Conservation (phyloP, 345 rosid genomes). For the Iberis pinnata region DNA sequence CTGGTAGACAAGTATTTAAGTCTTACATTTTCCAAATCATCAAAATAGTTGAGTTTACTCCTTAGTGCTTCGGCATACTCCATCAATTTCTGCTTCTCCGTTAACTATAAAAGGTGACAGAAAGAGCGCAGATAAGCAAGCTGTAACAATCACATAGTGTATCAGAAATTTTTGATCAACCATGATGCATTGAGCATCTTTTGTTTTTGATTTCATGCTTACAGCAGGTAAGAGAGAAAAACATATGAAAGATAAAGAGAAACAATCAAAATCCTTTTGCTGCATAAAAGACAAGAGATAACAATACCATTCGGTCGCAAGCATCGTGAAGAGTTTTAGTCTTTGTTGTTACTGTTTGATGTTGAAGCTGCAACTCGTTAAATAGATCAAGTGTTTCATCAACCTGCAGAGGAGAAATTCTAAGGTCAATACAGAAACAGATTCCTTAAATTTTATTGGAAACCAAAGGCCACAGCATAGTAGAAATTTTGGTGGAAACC, state of each 20-base stretch:
- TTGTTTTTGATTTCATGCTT: neutral
- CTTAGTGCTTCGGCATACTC: constrained; percentile 93
- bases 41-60: constrained; percentile 90
- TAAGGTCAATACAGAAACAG: constrained; percentile 5
- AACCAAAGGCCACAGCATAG: neutral
- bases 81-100: constrained; percentile 80
- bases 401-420: constrained; percentile 43
- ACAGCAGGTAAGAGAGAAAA: neutral
- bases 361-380: constrained; percentile 77
- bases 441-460: neutral
- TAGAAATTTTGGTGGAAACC: constrained; percentile 22
- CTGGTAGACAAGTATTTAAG: constrained; percentile 42
- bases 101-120: constrained; percentile 38
- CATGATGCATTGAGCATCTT: constrained; percentile 3
- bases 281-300: constrained; percentile 15
- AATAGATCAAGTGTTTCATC: constrained; percentile 86
- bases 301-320: constrained; percentile 75
- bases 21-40: constrained; percentile 99
- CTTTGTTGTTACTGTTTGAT: constrained; percentile 91
- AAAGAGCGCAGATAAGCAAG: constrained; percentile 17
- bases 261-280: neutral
- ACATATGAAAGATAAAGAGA: constrained; percentile 3
- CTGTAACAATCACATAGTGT: neutral
- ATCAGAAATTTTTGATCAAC: constrained; percentile 4
- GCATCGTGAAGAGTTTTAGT: constrained; percentile 99